These are phyloP conservation scores for Handroanthus guayacan DNA, from an alignment of 257 asterid species.

Conservation along the genomic window DNA sequence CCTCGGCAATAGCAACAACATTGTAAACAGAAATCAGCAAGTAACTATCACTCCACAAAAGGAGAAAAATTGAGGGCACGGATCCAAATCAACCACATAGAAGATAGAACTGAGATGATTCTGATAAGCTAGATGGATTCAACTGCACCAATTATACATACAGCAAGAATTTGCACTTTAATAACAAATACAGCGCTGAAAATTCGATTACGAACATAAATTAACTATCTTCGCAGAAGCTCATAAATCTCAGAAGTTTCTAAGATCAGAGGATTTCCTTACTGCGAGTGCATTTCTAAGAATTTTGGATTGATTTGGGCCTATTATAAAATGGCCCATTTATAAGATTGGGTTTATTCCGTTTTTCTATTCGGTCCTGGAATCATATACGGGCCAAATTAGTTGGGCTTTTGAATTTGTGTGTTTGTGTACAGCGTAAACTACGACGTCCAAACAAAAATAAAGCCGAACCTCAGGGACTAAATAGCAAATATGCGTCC, in stretches of 20 bases:
- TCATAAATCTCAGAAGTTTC: slow-evolving; percentile 21
- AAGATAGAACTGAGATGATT: not conserved
- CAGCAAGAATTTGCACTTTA: not conserved
- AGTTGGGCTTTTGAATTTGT: not conserved
- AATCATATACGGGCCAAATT: not conserved
- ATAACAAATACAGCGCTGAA: not conserved
- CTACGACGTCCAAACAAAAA: not conserved
- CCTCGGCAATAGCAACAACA: slow-evolving; percentile 34
- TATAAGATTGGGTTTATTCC: not conserved
- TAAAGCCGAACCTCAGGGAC: slow-evolving; percentile 31
- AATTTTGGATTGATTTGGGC: slow-evolving; percentile 18
- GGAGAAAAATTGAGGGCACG: not conserved
- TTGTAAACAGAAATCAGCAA: slow-evolving; percentile 5
- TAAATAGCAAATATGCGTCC: slow-evolving; percentile 35
- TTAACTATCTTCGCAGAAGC: slow-evolving; percentile 30
- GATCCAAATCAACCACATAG: slow-evolving; percentile 15
- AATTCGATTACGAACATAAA: slow-evolving; percentile 23
- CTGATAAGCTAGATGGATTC: slow-evolving; percentile 9
- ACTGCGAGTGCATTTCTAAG: not conserved
- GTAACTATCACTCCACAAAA: not conserved
- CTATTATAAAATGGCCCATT: not conserved
- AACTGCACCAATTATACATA: slow-evolving; percentile 4
- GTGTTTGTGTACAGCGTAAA: not conserved
- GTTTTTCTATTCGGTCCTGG: not conserved
- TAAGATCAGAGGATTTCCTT: slow-evolving; percentile 24